Evolutionary conservation across 106 monocot species (phyloP), one percentile per base, ranked within the genome.

Genomic region (Dendrobium chrysotoxum): DNA sequence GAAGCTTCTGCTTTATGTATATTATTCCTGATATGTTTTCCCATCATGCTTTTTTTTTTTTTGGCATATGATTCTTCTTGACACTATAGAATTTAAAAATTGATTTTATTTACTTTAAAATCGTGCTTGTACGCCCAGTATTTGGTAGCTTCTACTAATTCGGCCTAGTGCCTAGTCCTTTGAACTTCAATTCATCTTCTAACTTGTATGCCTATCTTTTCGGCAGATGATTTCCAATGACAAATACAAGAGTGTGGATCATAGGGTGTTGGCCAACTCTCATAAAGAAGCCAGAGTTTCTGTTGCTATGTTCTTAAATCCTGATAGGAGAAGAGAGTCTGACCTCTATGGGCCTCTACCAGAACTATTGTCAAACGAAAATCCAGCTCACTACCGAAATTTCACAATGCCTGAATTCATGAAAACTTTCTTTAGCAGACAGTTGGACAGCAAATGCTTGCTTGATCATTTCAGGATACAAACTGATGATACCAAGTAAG

Each of bases 361-460:
- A 45, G 85, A 85, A 55, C 68, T 72, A 15, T 28, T 85, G 20
- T 81, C 81, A 7, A 54, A 77, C 12, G 80, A 77, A 40, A 77
- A 58, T 53, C 76, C 76, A 13, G 76, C 85, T 64, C 41, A 71
- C 20, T 85, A 85, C 67, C 79, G 91, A 13, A 81, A 85, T 16
- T 81, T 95, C 82, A 89, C 91, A n/a, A 70, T 95, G 79, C 1
- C 76, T 0, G 92, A 95, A 66, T 92, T 83, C 79, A 16, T 93
- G 83, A 77, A 65, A 28, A 53, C 75, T 7, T 95, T 88, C 81
- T 92, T 91, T 46, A 85, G 79, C 21, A 91, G 82, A 46, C 74
- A 80, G 47, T 78, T 95, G 75, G 79, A 50, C 4, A 81, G 81
- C 75, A 81, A 75, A 76, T 10, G 41, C 41, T 11, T 81, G 18